Conservation (phyloP, 305 asterid genomes). For the Solanum hybrid region DNA sequence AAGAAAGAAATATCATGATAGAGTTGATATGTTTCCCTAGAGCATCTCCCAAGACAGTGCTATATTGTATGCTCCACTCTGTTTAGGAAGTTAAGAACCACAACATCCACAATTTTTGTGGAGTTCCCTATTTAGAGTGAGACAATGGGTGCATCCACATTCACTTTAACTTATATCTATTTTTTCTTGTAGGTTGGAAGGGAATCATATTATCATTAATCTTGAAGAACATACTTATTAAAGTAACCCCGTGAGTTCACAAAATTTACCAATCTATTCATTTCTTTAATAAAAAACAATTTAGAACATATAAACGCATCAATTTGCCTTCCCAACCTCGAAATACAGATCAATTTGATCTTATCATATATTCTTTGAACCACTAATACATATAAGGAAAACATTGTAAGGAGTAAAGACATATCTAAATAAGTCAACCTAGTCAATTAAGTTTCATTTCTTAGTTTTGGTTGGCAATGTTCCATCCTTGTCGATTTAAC, state of each 20-base stretch:
- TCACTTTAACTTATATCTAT: not conserved
- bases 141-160: not conserved
- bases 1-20: not conserved
- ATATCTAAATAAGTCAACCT: not conserved
- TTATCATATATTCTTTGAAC: not conserved
- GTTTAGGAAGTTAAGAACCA: not conserved
- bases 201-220: not conserved
- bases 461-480: not conserved
- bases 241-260: not conserved
- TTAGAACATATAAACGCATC: not conserved
- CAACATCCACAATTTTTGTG: not conserved
- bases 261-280: not conserved
- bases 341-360: not conserved
- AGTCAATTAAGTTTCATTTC: not conserved
- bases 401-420: not conserved
- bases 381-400: not conserved
- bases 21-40: not conserved
- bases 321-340: not conserved
- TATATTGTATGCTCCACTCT: not conserved
- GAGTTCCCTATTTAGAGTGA: not conserved
- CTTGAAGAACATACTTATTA: not conserved
- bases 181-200: not conserved
- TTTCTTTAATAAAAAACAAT: not conserved
- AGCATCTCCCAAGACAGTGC: not conserved
- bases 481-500: not conserved